Conservation (phyloP, 148 eudicot genomes). For the Camellia lanceoleosa region DNA sequence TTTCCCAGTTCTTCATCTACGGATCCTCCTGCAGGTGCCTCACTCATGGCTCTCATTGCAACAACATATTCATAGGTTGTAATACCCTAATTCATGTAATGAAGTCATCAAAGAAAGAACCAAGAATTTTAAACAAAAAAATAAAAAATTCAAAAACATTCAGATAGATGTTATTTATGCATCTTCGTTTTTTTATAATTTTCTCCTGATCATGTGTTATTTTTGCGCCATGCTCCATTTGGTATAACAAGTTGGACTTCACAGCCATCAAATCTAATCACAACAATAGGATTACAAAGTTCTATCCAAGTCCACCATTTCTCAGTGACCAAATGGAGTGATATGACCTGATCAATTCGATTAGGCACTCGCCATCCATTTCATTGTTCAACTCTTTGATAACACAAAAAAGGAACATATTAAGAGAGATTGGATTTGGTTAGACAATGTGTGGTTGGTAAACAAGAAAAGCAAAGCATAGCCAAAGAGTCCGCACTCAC, state of each 20-base stretch:
- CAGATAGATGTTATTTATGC: neutral
- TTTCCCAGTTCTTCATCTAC: slow-evolving; percentile 66
- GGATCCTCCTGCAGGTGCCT: slow-evolving; percentile 72
- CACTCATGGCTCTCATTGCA: slow-evolving; percentile 97
- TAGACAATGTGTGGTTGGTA: too few species aligned
- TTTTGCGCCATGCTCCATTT: slow-evolving; percentile 4
- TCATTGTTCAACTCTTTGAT: too few species aligned
- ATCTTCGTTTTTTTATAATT: neutral
- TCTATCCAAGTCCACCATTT: neutral
- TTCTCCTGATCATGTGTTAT: neutral
- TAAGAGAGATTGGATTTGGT: too few species aligned
- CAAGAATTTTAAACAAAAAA: neutral
- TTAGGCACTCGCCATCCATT: too few species aligned
- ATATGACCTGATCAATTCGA: neutral
- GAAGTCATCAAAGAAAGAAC: slow-evolving; percentile 6
- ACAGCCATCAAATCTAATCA: neutral
- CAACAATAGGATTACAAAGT: neutral
- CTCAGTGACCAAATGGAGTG: slow-evolving; percentile 11
- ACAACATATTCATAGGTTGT: slow-evolving; percentile 97
- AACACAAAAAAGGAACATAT: too few species aligned
- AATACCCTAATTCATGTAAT: slow-evolving; percentile 56
- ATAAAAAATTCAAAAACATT: neutral
- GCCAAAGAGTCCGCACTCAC: slow-evolving; percentile 31
- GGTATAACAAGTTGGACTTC: neutral
- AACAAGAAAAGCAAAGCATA: neutral